Evolutionary conservation across 2,329 filamentous ascomycete genomes (phyloP), one percentile per base, ranked within the genome.

Genomic region (Westerdykella aurantiaca): DNA sequence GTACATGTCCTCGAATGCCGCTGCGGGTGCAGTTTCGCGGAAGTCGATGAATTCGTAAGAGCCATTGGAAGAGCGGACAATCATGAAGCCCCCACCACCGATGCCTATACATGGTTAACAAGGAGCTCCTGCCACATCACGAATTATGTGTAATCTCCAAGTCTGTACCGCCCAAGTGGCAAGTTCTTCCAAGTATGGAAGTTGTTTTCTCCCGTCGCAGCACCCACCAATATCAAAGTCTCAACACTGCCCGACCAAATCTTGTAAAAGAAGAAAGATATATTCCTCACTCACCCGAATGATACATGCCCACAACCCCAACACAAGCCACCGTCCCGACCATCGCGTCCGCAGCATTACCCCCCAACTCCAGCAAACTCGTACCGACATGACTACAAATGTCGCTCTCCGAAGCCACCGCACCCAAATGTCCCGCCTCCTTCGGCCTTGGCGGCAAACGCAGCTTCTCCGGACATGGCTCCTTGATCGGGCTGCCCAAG

Each of bases 21-120:
- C 86, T 0, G 83, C 85, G 0, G 91, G 91, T 0, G 91, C 91
- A 0, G 85, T 81, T 66, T 97, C 91, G 38, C 91, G 78, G 61
- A 95, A 97, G 68, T 97, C 91, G 53, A 97, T 82, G 46, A 83
- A 83, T 60, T 95, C 88, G 61, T 90, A 94, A 14, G 74, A 73
- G n/a, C 88, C 88, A 46, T 87, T 73, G 13, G 79, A 70, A 29
- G 80, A 76, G 38, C 87, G 82, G 5, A 95, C 79, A 5, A 95
- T 74, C 77, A 89, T 86, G 69, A 97, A 97, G 2, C 91, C 91
- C 34, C 91, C 91, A 6, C 91, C 91, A 16, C 87, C 90, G 46
- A 96, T 85, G 13, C 91, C 90, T 65, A 31, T 18, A 34, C 6
- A 34, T 5, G 33, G 10, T 34, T 70, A 80, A 16, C 9, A 6